Conservation (phyloP, 176 grass and related monocot species). For the Triticum turgidum region DNA sequence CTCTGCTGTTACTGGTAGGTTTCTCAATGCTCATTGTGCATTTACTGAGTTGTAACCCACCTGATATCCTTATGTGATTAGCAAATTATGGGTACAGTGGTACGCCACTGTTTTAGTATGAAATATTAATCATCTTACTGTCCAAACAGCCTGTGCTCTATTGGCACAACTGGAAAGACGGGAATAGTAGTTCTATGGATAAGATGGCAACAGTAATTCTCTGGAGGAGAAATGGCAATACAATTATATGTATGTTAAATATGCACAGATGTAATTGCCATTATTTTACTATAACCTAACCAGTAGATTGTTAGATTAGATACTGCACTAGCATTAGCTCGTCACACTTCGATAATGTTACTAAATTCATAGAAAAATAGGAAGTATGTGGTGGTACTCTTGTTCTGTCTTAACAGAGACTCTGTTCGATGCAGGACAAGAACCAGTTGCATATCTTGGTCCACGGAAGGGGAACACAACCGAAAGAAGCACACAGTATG, state of each 20-base stretch:
- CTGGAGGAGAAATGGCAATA: background rate
- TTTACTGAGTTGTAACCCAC: background rate
- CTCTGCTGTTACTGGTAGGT: conserved; percentile 61
- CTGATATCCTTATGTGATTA: background rate
- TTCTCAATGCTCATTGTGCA: background rate
- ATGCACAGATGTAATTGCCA: background rate
- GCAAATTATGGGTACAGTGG: background rate
- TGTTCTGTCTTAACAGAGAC: background rate
- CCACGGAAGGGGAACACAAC: conserved; percentile 21
- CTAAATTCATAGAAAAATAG: background rate
- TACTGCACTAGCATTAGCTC: background rate
- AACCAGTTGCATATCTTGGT: conserved; percentile 64
- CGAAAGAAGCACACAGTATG: conserved; percentile 20
- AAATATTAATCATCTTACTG: background rate
- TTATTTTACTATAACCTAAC: background rate
- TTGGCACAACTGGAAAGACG: background rate
- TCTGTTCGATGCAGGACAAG: conserved; percentile 55
- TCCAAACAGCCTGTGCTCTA: conserved; percentile 5
- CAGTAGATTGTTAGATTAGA: conserved; percentile 2
- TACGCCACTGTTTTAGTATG: background rate
- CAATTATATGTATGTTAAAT: background rate
- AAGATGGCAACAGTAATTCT: background rate
- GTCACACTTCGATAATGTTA: background rate
- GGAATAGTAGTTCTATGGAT: background rate
- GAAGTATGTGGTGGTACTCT: background rate